Base-by-base conservation (phyloP, 176 grass and related monocot species). In the Aechmea fasciata region DNA sequence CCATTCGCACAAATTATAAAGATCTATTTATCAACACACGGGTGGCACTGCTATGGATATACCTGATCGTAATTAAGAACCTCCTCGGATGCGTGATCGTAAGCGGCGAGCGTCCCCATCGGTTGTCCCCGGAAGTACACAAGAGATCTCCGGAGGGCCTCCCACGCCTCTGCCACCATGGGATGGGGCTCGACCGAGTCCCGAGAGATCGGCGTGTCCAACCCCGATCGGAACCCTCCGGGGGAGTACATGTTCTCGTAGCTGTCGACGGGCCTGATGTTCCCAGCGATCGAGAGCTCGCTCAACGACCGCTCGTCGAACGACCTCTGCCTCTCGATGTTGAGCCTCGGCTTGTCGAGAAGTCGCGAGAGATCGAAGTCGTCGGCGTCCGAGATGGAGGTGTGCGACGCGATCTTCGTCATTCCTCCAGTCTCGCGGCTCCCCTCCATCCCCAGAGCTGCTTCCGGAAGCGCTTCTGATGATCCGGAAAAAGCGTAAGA, bases 41-140 rank as follows among this genome's bases (percentile, higher is more conserved):
- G 14, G 7, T 13, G 15, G 24, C 41, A 12, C 14, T 28, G 7
- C 10, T 19, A 23, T 19, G 1, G 24, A 41, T 67, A 28, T 74
- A 91, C 92, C 92, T 96, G 92, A 77, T 96, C 92, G 68, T 96
- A 96, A 65, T 96, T 96, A 73, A 96, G 92, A 66, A 88, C 92
- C 61, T 92, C 92, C 57, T 87, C 85, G 0, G 92, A 83, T 47
- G 88, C 78, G 29, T 86, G 84, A 51, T 92, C 92, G 2, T 20
- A 10, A 13, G 92, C 88, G 2, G 88, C 86, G 62, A 96, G 50
- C 0, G 88, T 92, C 5, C 92, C 92, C 4, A 96, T 86, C 3
- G 92, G 88, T 17, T 92, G 88, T 0, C 84, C 83, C 8, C 83
- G 80, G 53, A 89, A 92, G 62, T 87, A 77, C 2, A 96, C 88